Conservation (phyloP, 1,284 basidiomycete genomes). For the Ceratobasidium sp. region DNA sequence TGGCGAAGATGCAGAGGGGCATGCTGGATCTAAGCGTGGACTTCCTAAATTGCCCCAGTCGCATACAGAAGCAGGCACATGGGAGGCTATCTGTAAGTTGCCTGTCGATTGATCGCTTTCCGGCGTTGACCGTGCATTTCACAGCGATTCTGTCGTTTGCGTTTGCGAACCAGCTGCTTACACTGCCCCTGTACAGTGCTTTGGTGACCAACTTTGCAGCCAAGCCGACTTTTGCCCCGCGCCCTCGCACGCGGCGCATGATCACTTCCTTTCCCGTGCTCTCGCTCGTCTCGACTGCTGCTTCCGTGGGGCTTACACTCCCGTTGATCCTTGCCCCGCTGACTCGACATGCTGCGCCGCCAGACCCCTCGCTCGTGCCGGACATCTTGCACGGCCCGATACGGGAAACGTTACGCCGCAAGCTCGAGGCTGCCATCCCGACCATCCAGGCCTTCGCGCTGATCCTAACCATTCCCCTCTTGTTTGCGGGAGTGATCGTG, state of each 20-base stretch:
- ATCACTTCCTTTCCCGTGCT: conserved; percentile 33
- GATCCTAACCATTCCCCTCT: conserved; percentile 30
- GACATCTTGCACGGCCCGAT: conserved; percentile 3
- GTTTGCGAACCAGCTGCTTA: conserved; percentile 38
- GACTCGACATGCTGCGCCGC: conserved; percentile 32
- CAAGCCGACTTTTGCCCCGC: conserved; percentile 42
- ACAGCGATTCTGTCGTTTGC: conserved; percentile 40
- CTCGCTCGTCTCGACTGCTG: conserved; percentile 18
- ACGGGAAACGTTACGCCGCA: conserved; percentile 31
- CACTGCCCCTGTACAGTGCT: conserved; percentile 29
- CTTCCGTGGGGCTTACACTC: conserved; percentile 35
- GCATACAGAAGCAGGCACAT: conserved; percentile 41
- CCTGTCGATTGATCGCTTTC: not conserved
- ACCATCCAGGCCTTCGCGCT: conserved; percentile 43
- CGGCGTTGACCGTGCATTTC: conserved; percentile 3
- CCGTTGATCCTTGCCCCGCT: conserved; percentile 36
- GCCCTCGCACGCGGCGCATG: conserved; percentile 35
- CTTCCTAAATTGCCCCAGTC: conserved; percentile 31
- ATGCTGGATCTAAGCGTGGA: conserved; percentile 4
- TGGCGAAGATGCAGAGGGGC: conserved; percentile 18
- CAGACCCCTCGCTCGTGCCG: conserved; percentile 10
- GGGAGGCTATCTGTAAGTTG: conserved; percentile 42
- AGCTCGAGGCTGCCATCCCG: conserved; percentile 42
- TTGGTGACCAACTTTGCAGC: conserved; percentile 40
- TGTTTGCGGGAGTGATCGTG: conserved; percentile 37